Conservation (phyloP, 176 grass and related monocot species). For the Avena atlantica region DNA sequence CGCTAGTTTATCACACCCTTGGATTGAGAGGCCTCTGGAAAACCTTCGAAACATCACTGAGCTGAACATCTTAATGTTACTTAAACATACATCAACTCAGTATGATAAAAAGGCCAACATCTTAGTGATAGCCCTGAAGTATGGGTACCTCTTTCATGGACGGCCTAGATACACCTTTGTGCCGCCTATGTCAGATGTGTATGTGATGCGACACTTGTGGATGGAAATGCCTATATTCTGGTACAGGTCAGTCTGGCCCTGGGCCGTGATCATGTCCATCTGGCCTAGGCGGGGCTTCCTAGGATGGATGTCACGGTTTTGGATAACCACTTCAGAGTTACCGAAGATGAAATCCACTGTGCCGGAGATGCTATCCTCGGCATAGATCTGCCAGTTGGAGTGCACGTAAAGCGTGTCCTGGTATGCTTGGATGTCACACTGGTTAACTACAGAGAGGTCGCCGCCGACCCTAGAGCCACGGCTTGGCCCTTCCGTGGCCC, state of each 20-base stretch:
- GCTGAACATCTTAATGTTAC: too few species aligned
- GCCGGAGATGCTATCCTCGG: conserved; percentile 54
- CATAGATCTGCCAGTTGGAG: conserved; percentile 79
- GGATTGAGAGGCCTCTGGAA: too few species aligned
- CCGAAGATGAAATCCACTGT: conserved; percentile 90
- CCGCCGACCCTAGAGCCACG: conserved; percentile 62
- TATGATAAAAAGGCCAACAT: neutral
- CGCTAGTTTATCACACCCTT: too few species aligned
- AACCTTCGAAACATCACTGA: too few species aligned
- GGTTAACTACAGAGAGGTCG: conserved; percentile 72
- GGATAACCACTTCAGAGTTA: conserved; percentile 66
- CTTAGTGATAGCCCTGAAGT: conserved; percentile 27
- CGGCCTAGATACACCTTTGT: conserved; percentile 81
- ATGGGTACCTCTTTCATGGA: conserved; percentile 70
- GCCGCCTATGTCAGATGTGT: conserved; percentile 47
- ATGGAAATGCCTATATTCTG: conserved; percentile 80
- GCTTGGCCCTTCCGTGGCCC: conserved; percentile 68
- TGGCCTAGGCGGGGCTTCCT: conserved; percentile 33
- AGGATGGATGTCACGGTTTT: conserved; percentile 61
- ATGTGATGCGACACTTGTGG: conserved; percentile 61
- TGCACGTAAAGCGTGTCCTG: conserved; percentile 78
- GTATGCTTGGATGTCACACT: conserved; percentile 66
- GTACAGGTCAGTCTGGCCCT: conserved; percentile 53
- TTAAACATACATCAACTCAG: too few species aligned
- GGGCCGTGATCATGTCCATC: conserved; percentile 64